Evolutionary conservation across 257 asterid species (phyloP).

Genomic region (Penstemon eatonii): DNA sequence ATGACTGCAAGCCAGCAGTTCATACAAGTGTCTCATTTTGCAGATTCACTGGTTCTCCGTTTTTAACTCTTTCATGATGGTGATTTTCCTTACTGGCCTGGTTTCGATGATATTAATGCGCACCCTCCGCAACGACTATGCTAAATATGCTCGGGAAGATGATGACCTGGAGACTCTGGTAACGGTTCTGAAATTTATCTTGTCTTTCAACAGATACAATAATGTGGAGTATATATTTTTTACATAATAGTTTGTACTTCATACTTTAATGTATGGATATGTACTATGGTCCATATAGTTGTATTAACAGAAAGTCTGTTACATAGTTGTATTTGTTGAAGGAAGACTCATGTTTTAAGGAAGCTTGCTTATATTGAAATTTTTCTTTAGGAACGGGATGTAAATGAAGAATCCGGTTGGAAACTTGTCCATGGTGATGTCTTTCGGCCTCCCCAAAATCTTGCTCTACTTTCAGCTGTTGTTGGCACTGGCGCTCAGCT

Average conservation of each 20-base stretch:
- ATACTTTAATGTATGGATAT: background rate
- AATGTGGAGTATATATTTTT: background rate
- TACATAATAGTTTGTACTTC: conserved; percentile 6
- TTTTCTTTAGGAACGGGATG: conserved; percentile 58
- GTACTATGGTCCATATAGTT: background rate
- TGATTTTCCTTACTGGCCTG: conserved; percentile 92
- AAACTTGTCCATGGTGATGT: conserved; percentile 73
- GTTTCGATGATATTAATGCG: conserved; percentile 98
- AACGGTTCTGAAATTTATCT: conserved; percentile 25
- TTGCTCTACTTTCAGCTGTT: conserved; percentile 56
- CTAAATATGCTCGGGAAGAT: conserved; percentile 98
- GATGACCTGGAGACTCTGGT: conserved; percentile 98
- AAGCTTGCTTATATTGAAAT: conserved; percentile 20
- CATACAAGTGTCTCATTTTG: conserved; percentile 31
- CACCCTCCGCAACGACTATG: conserved; percentile 94
- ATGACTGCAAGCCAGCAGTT: conserved; percentile 23
- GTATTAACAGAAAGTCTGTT: background rate
- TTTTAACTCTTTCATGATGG: conserved; percentile 99
- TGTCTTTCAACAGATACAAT: background rate
- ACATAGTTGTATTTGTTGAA: background rate
- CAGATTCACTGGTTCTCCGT: conserved; percentile 99
- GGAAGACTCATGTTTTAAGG: background rate
- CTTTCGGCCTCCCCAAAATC: conserved; percentile 52
- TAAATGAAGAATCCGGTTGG: conserved; percentile 72
- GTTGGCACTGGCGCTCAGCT: conserved; percentile 69